These are phyloP conservation scores for Paramecium caudatum DNA, from an alignment of 73 alveolate species.

Conservation along the genomic window DNA sequence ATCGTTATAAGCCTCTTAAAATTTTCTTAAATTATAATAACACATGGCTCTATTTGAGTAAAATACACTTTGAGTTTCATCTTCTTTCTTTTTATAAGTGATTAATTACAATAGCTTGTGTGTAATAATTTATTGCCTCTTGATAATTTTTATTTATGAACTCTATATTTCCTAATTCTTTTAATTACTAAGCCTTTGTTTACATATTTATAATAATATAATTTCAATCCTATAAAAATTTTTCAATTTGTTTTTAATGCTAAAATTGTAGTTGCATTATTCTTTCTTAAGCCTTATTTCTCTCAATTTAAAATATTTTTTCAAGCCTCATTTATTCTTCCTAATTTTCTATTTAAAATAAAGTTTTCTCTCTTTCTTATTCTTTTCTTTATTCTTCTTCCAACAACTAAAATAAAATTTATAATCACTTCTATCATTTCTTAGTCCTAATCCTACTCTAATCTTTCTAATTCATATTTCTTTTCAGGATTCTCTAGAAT, in stretches of 20 bases:
- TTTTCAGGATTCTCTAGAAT: background rate
- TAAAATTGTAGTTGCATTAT: background rate
- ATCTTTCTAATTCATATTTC: background rate
- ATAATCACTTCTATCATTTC: constrained; percentile 36
- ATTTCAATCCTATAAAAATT: background rate
- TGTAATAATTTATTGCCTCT: constrained; percentile 11
- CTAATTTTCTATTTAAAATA: constrained; percentile 27
- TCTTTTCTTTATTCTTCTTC: constrained; percentile 22
- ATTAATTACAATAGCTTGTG: constrained; percentile 24
- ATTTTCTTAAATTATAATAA: constrained; percentile 9
- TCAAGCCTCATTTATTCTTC: background rate
- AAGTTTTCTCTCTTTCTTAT: constrained; percentile 40
- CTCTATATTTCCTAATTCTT: background rate
- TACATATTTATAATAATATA: background rate
- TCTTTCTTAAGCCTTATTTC: constrained; percentile 1
- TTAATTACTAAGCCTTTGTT: background rate
- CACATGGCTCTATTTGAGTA: constrained; percentile 49
- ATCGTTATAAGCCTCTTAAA: constrained; percentile 53
- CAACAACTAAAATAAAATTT: background rate
- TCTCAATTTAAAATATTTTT: constrained; percentile 21
- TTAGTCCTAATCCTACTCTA: constrained; percentile 8
- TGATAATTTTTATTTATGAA: background rate
- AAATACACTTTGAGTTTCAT: constrained; percentile 44
- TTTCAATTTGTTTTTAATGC: background rate
- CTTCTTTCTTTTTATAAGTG: constrained; percentile 11